Base-by-base conservation (phyloP, 2,329 filamentous ascomycete species). In the Claviceps spartinae region DNA sequence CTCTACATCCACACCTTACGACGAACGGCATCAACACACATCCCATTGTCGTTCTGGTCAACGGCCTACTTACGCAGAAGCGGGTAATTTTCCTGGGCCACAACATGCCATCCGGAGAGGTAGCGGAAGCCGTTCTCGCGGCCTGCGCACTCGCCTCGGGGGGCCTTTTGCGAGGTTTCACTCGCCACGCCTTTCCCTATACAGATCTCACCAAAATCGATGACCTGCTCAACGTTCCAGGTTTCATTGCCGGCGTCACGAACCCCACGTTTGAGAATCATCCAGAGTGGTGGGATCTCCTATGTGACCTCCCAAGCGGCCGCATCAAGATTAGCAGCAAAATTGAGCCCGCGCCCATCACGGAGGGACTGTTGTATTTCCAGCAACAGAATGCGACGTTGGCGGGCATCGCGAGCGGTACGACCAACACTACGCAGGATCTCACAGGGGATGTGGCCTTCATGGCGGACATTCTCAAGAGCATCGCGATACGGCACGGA, bases 191-290 rank as follows among this genome's bases (percentile, higher is more conserved):
- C 0, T 98, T 98, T 64, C 93, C 93, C 2, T 98, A 98, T 64
- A 98, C 93, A 1, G 93, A 98, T 70, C 76, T 98, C 44, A 96
- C 89, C 57, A 98, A 98, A 69, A 90, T 98, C 54, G 93, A 98
- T 59, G 93, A 97, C 64, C 77, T 98, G 11, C 77, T 98, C 47
- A 91, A 94, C 61, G 93, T 98, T 0, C 91, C 93, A 6, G 93
- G 93, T 2, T 98, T 98, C 68, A 95, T 98, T 60, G 93, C 93
- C 2, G 93, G 93, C 53, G 93, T 98, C 42, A 98, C 91, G 1
- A 98, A 98, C 63, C 93, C 93, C 5, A 91, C 89, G 0, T 98
- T 98, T 65, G 89, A 91, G 55, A 82, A 89, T 62, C 91, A 97
- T 62, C 87, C 86, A 0, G 90, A 96, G 65, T 98, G 93, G 93